Base-by-base conservation (phyloP, 345 rosid genomes). In the Aquilaria yunnanensis region DNA sequence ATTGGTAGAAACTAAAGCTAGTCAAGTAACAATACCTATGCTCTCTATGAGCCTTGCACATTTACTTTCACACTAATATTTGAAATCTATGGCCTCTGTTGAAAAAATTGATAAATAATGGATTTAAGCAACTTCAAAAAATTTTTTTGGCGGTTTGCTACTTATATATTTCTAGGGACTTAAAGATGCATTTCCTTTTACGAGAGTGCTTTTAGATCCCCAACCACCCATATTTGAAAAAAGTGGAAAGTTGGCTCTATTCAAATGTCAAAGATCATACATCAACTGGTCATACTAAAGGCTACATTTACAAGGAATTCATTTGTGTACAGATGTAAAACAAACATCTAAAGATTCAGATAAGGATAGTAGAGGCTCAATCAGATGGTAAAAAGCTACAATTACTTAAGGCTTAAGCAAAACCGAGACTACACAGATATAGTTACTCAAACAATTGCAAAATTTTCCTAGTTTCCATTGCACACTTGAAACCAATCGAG, bases 71-170 rank as follows among this genome's bases (percentile, higher is more conserved):
- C 99, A 94, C 99, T 97, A 94, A 76, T 88, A 89, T 74, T 83
- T 83, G 83, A 94, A 94, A 74, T 77, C 95, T 82, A 73, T 83
- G 45, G 96, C 93, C 85, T 90, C 99, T 94, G 97, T 68, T 63
- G 72, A 59, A 65, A 31, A 51, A 59, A 23, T 10, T 50, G 50
- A 70, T 56, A 34, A 57, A 67, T 11, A 50, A 51, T 33, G 2
- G 47, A 31, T 23, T 53, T 10, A 29, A 51, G 10, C 32, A 62
- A 5, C 48, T 9, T 37, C 43, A 5, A 7, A 41, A 12, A 37
- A 6, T 0, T 0, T 2, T 3, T 2, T 60, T 14, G 69, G 67
- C 61, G 75, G 61, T 69, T 72, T 82, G 67, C 77, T 72, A 54
- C 79, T 70, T 63, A 65, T 33, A 30, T 95, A 88, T 57, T 87